A percentile compares a stretch with the other conserved stretches of the same genome.
phyloP scores from a whole-genome alignment of 208 protist genomes.

The Trypanosoma brucei region DNA sequence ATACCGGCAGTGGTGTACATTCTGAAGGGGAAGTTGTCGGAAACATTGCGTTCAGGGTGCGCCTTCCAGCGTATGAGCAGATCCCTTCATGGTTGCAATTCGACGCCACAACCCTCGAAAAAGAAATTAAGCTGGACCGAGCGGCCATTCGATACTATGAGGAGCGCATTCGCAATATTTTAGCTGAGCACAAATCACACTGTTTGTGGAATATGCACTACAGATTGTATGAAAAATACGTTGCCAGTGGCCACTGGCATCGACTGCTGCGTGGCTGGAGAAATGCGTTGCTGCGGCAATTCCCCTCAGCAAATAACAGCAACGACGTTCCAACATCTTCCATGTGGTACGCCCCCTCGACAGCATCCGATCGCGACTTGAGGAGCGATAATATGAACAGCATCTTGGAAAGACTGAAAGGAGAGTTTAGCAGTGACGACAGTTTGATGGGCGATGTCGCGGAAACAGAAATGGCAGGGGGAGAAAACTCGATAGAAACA shows the following conservation, averaged over 20 bases:
- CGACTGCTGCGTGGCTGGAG: slow-evolving; percentile 12
- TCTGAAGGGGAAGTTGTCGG: slow-evolving; percentile 18
- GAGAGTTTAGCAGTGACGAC: neutral
- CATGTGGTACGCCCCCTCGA: too few species aligned
- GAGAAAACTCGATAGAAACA: neutral
- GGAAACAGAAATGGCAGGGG: neutral
- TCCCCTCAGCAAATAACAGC: neutral
- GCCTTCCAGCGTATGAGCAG: slow-evolving; percentile 24
- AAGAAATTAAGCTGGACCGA: neutral
- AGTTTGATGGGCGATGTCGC: neutral
- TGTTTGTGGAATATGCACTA: slow-evolving; percentile 24
- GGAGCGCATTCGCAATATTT: slow-evolving; percentile 11
- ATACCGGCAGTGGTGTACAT: neutral
- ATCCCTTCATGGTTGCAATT: slow-evolving; percentile 32
- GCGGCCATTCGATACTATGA: slow-evolving; percentile 22
- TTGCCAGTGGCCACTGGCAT: slow-evolving; percentile 19
- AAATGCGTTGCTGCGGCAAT: slow-evolving; percentile 1
- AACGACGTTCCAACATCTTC: neutral
- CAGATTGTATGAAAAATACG: slow-evolving; percentile 23
- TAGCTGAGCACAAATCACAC: slow-evolving; percentile 12
- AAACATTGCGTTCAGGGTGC: slow-evolving; percentile 26
- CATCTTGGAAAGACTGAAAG: neutral
- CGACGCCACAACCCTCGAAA: neutral
- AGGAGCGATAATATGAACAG: neutral
- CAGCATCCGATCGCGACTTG: neutral